These are phyloP conservation scores for Pseudocercospora crystallina DNA, from an alignment of 2,329 filamentous ascomycete species.

Conservation along the genomic window DNA sequence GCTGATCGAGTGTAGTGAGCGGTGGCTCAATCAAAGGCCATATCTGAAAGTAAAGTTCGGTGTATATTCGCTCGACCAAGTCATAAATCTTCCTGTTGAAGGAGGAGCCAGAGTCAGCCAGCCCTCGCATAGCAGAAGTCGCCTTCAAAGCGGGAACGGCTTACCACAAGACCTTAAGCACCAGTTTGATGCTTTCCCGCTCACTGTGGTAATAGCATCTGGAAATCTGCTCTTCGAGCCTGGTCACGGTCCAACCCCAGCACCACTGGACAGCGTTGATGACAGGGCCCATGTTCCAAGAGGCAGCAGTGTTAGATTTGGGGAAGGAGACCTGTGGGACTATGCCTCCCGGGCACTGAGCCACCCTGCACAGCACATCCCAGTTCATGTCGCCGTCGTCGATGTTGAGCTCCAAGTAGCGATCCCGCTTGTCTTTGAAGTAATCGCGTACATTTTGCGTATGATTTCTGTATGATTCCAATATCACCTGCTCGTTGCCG, in stretches of 20 bases:
- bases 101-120: no score
- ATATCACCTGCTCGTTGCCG: slow-evolving; percentile 26
- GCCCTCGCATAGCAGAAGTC: no score
- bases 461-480: slow-evolving; percentile 27
- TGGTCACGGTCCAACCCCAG: slow-evolving; percentile 31
- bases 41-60: slow-evolving; percentile 28
- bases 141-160: no score
- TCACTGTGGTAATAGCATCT: slow-evolving; percentile 27
- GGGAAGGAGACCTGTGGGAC: slow-evolving; percentile 22
- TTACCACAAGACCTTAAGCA: slow-evolving; percentile 24
- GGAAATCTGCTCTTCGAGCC: slow-evolving; percentile 27
- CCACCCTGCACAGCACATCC: slow-evolving; percentile 23
- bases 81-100: slow-evolving; percentile 16
- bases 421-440: slow-evolving; percentile 23
- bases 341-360: slow-evolving; percentile 20
- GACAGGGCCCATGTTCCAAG: slow-evolving; percentile 28
- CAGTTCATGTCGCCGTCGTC: slow-evolving; percentile 28
- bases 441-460: slow-evolving; percentile 24
- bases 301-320: slow-evolving; percentile 29
- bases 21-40: slow-evolving; percentile 11
- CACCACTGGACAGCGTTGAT: slow-evolving; percentile 24
- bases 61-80: slow-evolving; percentile 28
- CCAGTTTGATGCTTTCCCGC: slow-evolving; percentile 14
- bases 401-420: slow-evolving; percentile 25
- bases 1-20: neutral